Base-by-base conservation (phyloP, 2,329 filamentous ascomycete genomes). In the Paraconiothyrium sp. region DNA sequence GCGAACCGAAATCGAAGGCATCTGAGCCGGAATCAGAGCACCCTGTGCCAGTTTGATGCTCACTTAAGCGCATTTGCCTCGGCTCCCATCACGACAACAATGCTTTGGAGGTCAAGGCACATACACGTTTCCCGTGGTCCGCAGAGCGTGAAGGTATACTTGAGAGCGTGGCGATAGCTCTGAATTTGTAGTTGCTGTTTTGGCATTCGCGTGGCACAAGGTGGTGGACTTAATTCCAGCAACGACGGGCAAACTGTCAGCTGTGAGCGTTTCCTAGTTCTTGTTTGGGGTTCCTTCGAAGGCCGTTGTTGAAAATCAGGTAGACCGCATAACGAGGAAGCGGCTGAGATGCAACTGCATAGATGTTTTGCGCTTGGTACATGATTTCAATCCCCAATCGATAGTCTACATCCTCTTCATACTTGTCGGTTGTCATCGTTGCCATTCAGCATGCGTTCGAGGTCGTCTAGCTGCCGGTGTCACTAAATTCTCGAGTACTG, bases 1-100 rank as follows among this genome's bases (percentile, higher is more conserved):
- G 24, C 6, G 35, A n/a, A 30, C 13, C 39, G 4, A 32, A 46
- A 34, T 9, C 27, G 16, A 34, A 55, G 20, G 10, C 24, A 22
- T n/a, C 54, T 4, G 50, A 41, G 3, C 43, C 35, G 22, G 22
- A 50, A n/a, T 30, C 47, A 57, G 57, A 57, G 24, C 46, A 51
- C n/a, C 9, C 22, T 27, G 11, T 16, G 13, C 60, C 46, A 20
- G 46, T 57, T 41, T 35, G 10, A 48, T 7, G 49, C 50, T 24
- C 34, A 20, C 20, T 58, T 16, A 56, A 59, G 24, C 60, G 46
- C 16, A 55, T 58, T 22, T 22, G 55, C 50, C 32, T 35, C 6
- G 51, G 47, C 27, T 41, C 34, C 27, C 51, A 54, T 20, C 51
- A 54, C 1, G 51, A 46, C 39, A 54, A 44, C 8, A 13, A 54